Conservation (phyloP, 2,329 filamentous ascomycete species). For the Colletotrichum spinosum region DNA sequence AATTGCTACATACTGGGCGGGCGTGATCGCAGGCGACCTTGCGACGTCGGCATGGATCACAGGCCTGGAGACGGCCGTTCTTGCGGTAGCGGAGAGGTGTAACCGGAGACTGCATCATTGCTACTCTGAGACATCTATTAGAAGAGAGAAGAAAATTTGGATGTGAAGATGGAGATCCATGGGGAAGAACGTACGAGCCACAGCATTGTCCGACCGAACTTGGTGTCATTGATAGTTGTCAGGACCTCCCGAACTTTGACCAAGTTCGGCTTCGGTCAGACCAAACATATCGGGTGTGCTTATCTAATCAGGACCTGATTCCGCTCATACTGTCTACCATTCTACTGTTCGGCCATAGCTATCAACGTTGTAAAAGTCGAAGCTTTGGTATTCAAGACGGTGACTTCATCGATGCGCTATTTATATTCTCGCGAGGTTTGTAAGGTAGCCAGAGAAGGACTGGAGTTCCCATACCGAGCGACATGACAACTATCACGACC, state of each 20-base stretch:
- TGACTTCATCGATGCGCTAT: no score
- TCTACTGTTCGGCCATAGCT: no score
- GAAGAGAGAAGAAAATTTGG: neutral
- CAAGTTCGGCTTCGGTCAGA: neutral
- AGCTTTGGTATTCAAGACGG: no score
- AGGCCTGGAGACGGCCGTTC: conserved; percentile 39
- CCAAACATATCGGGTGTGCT: neutral
- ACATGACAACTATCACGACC: no score
- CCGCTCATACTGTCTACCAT: no score
- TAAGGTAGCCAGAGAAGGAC: no score
- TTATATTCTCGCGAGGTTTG: no score
- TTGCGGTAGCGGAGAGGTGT: conserved; percentile 27
- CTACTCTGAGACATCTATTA: neutral
- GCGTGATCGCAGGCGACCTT: conserved; percentile 58
- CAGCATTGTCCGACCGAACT: neutral
- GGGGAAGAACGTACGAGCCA: neutral
- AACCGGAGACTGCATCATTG: conserved; percentile 9
- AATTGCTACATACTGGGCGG: conserved; percentile 53
- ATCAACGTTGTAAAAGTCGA: no score
- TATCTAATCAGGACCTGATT: no score
- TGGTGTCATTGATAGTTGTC: neutral
- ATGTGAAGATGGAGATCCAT: neutral
- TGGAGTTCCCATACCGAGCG: no score
- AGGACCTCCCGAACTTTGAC: neutral
- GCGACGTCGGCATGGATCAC: conserved; percentile 53